Conservation (phyloP, 345 rosid genomes). For the Pugionium cornutum region DNA sequence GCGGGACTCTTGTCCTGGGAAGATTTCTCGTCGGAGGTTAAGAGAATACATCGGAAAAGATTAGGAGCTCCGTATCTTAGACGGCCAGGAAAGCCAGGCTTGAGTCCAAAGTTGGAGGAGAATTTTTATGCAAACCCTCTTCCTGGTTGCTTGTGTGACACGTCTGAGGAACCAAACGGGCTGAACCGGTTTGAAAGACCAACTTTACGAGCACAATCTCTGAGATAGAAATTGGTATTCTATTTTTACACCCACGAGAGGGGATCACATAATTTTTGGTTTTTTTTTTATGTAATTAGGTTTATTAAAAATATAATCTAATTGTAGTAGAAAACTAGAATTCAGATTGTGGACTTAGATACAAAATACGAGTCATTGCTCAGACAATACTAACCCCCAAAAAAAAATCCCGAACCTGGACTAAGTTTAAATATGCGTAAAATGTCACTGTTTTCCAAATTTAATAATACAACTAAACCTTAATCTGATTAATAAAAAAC, state of each 20-base stretch:
- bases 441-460: too few relatives aligned
- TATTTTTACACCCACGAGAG: background rate
- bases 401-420: too few relatives aligned
- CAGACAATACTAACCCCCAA: too few relatives aligned
- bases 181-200: constrained; percentile 43
- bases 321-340: constrained; percentile 16
- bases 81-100: constrained; percentile 39
- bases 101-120: constrained; percentile 50
- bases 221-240: constrained; percentile 31
- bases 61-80: constrained; percentile 57
- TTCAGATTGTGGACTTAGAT: background rate
- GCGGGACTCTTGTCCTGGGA: constrained; percentile 51
- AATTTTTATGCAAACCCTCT: constrained; percentile 73
- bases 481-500: too few relatives aligned
- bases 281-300: constrained; percentile 17
- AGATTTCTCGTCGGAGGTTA: constrained; percentile 47
- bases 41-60: constrained; percentile 50
- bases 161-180: constrained; percentile 26
- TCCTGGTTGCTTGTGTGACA: constrained; percentile 70
- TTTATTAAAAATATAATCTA: background rate
- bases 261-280: background rate
- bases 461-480: too few relatives aligned
- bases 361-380: constrained; percentile 2
- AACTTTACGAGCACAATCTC: constrained; percentile 36
- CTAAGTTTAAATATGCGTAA: too few relatives aligned